Evolutionary conservation across 305 asterid species (phyloP).

Genomic region (Solanum chacoense): DNA sequence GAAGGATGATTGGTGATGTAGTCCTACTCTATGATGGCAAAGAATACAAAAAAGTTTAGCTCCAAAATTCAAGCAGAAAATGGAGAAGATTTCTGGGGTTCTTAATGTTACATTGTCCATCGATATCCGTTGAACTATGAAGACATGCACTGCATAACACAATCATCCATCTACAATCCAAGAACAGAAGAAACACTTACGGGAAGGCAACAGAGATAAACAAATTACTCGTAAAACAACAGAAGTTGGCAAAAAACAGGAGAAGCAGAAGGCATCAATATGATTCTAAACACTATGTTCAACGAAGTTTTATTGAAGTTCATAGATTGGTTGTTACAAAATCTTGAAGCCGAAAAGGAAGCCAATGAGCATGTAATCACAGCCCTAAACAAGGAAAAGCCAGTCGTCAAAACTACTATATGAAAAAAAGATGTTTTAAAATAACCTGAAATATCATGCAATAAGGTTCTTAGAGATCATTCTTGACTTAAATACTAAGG

Average conservation of each 20-base stretch:
- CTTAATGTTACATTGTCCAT: constrained; percentile 20
- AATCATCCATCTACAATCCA: constrained; percentile 69
- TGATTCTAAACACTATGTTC: background rate
- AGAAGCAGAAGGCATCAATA: background rate
- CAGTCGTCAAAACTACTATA: constrained; percentile 24
- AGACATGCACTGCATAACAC: constrained; percentile 40
- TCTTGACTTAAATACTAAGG: background rate
- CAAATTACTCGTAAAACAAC: background rate
- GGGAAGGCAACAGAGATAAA: constrained; percentile 1
- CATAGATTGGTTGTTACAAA: background rate
- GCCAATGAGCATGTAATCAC: constrained; percentile 38
- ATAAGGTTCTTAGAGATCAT: background rate
- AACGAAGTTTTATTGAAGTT: background rate
- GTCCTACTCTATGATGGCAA: background rate
- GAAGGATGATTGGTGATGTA: background rate
- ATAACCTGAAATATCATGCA: background rate
- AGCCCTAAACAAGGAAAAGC: constrained; percentile 55
- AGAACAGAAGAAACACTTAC: constrained; percentile 15
- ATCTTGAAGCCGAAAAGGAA: constrained; percentile 35
- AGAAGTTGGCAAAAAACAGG: background rate
- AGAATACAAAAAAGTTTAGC: background rate
- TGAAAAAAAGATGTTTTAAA: background rate
- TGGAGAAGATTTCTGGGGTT: constrained; percentile 4
- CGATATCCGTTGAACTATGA: constrained; percentile 36
- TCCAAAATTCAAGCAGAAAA: background rate